Percentiles rank a stretch among this genome's conserved stretches.
These are phyloP conservation scores for Mycena epipterygia DNA, from an alignment of 768 basidiomycete species.

Conservation along the genomic window DNA sequence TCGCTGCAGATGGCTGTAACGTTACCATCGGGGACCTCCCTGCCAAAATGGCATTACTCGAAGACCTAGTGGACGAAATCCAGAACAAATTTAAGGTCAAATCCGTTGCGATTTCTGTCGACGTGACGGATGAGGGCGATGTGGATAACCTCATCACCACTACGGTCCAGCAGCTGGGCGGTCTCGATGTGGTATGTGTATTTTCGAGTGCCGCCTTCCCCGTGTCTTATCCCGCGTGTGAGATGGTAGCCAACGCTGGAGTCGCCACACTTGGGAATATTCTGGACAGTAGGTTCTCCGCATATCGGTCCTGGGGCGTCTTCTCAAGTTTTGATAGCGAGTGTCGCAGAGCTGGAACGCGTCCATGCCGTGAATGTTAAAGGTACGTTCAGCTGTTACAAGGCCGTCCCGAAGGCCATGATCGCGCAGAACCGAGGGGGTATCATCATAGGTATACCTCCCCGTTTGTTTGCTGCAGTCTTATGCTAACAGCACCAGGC, in stretches of 20 bases:
- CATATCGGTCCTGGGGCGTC: neutral
- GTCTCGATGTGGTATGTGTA: slow-evolving; percentile 34
- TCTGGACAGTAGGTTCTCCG: slow-evolving; percentile 30
- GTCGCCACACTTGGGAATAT: slow-evolving; percentile 28
- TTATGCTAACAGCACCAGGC: slow-evolving; percentile 17
- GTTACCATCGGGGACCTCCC: slow-evolving; percentile 51
- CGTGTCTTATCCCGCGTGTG: neutral
- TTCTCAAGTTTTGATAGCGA: slow-evolving; percentile 12
- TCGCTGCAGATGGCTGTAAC: slow-evolving; percentile 54
- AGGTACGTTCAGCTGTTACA: slow-evolving; percentile 44
- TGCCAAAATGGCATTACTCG: neutral
- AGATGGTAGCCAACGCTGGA: slow-evolving; percentile 50
- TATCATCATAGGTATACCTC: slow-evolving; percentile 43
- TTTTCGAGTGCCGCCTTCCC: neutral
- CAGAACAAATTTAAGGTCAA: neutral
- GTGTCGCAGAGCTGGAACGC: slow-evolving; percentile 37
- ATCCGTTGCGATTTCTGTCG: slow-evolving; percentile 36
- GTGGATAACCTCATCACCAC: slow-evolving; percentile 45
- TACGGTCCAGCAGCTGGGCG: slow-evolving; percentile 37
- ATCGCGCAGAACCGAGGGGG: slow-evolving; percentile 47
- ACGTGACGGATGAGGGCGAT: slow-evolving; percentile 49
- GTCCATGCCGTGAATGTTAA: slow-evolving; percentile 40
- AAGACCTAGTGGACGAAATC: slow-evolving; percentile 9
- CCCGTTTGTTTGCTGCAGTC: neutral
- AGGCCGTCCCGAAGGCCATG: slow-evolving; percentile 45